Base-by-base conservation (phyloP, 2,329 filamentous ascomycete genomes). In the Colletotrichum sp. region DNA sequence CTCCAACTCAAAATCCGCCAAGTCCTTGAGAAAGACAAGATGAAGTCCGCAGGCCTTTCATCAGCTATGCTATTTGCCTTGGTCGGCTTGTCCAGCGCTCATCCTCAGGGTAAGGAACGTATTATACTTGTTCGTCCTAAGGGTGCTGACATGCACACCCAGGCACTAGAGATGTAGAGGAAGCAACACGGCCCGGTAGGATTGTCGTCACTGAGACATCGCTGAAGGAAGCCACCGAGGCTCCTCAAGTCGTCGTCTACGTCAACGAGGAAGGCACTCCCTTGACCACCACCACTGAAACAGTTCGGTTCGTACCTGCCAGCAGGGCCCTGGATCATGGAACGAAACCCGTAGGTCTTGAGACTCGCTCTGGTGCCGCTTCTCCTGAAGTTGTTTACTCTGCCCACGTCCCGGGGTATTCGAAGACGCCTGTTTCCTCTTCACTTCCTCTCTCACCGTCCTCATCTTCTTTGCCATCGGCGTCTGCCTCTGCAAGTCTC, bases 241-340 rank as follows among this genome's bases (percentile, higher is more conserved):
- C 86, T 12, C 85, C 87, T 8, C 85, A 89, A 74, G 85, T 90
- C 66, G 87, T 92, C 32, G 88, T 94, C 79, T 93, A 90, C 83
- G 90, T 93, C 62, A 88, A 94, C 80, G 84, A 89, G 78, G 82
- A 89, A 73, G 91, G 91, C 71, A 85, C 88, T n/a, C 85, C 88
- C 4, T 78, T 92, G 76, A 87, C 85, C 55, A 89, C 86, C 9
- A 80, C 81, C 21, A 87, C 83, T 15, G 83, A 86, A 66, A 81
- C 81, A n/a, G 81, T 87, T 70, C 72, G 81, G 71, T 79, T 80
- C 70, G 79, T 82, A 69, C 81, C 81, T 75, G 80, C 68, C n/a
- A 39, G 59, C n/a, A 36, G 52, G 26, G n/a, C 60, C 5, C 18
- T 49, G 24, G 32, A 32, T 13, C 59, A 44, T 24, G 12, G 28